Percentiles rank a stretch among this genome's conserved stretches.
These are phyloP conservation scores for Trebouxia sp. DNA, from an alignment of 139 green algal species.

Conservation along the genomic window DNA sequence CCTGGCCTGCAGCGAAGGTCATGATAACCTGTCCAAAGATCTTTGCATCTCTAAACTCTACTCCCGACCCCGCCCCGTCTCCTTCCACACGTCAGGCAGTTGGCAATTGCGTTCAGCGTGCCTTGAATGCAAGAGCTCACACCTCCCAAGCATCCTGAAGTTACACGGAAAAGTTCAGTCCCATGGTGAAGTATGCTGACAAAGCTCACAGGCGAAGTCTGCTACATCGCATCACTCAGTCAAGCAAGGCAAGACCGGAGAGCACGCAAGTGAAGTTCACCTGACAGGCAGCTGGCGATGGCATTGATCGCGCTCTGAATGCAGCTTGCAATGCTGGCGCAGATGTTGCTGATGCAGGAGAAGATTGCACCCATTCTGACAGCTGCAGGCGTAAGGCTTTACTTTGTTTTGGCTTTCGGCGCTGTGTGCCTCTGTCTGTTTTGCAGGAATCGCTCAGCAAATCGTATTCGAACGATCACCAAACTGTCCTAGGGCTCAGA, in stretches of 20 bases:
- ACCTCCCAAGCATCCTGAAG: background rate
- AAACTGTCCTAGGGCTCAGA: background rate
- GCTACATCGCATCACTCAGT: too few relatives aligned
- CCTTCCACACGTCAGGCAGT: slow-evolving; percentile 3
- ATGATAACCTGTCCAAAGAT: too few relatives aligned
- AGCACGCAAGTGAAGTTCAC: background rate
- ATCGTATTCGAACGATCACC: slow-evolving; percentile 12
- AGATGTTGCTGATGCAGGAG: slow-evolving; percentile 11
- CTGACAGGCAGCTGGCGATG: background rate
- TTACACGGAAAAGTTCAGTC: background rate
- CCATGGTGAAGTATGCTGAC: background rate
- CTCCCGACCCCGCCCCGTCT: background rate
- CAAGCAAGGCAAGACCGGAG: too few relatives aligned
- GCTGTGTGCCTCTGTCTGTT: background rate
- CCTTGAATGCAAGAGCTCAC: slow-evolving; percentile 3
- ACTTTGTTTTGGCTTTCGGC: background rate
- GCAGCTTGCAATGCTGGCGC: background rate
- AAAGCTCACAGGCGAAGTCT: too few relatives aligned
- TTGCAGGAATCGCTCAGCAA: too few relatives aligned
- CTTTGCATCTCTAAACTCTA: background rate
- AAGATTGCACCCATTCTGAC: slow-evolving; percentile 25
- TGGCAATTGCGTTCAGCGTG: background rate
- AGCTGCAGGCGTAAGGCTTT: background rate
- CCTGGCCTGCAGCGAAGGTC: too few relatives aligned
- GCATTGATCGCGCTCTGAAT: slow-evolving; percentile 10